phyloP scores from a whole-genome alignment of 1,284 basidiomycete species.

The Apiotrichum akiyoshidainum region DNA sequence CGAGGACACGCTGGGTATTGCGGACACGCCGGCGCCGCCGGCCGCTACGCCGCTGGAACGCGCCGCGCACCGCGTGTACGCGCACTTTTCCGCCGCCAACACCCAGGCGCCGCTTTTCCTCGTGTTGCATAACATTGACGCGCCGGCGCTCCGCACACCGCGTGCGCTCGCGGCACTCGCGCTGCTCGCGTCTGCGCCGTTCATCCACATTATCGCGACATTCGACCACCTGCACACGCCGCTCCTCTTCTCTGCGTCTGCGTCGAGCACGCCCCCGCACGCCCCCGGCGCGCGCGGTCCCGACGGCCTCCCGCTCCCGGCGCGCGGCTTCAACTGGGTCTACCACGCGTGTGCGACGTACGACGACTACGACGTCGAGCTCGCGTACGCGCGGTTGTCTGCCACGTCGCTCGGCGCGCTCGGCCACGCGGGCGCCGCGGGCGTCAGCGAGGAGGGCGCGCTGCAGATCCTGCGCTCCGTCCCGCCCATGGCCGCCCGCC shows the following conservation, averaged over 20 bases:
- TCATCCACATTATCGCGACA: conserved; percentile 75
- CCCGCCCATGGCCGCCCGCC: conserved; percentile 75
- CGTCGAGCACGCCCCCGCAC: conserved; percentile 37
- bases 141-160: conserved; percentile 62
- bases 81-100: conserved; percentile 56
- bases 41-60: conserved; percentile 55
- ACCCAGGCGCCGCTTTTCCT: conserved; percentile 60
- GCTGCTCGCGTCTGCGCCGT: conserved; percentile 64
- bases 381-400: conserved; percentile 52
- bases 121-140: conserved; percentile 83
- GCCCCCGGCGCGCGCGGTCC: conserved; percentile 16
- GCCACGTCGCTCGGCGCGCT: conserved; percentile 24
- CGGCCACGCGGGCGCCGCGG: conserved; percentile 39
- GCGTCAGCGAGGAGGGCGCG: conserved; percentile 74
- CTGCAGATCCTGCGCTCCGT: conserved; percentile 79
- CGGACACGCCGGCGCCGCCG: conserved; percentile 47
- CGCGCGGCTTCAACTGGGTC: conserved; percentile 70
- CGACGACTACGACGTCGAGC: conserved; percentile 72
- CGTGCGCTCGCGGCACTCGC: conserved; percentile 61
- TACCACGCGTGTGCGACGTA: conserved; percentile 87
- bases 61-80: conserved; percentile 62
- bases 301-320: conserved; percentile 11
- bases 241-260: conserved; percentile 60
- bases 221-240: conserved; percentile 80
- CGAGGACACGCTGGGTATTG: conserved; percentile 49